These are phyloP conservation scores for Nectriaceae sp. DNA, from an alignment of 2,329 filamentous ascomycete species.

Conservation along the genomic window DNA sequence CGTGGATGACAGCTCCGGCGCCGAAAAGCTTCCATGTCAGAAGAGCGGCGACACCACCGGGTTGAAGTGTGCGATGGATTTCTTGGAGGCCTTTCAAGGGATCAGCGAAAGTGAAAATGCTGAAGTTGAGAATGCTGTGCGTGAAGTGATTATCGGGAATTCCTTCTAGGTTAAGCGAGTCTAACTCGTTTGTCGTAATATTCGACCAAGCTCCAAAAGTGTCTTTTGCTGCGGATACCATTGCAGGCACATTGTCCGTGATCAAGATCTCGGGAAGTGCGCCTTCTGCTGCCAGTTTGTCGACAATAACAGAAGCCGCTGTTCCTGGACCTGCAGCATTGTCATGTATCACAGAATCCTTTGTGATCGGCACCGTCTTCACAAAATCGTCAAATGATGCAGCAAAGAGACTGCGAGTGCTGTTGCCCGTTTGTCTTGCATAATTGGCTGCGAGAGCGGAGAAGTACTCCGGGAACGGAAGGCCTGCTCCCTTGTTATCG, in stretches of 20 bases:
- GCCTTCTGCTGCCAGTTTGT: conserved; percentile 2
- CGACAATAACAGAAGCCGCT: conserved; percentile 28
- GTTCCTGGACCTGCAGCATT: conserved; percentile 36
- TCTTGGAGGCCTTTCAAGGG: conserved; percentile 28
- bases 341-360: conserved; percentile 31
- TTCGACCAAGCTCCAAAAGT: conserved; percentile 8
- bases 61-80: conserved; percentile 31
- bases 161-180: conserved; percentile 22
- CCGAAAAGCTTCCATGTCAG: conserved; percentile 29
- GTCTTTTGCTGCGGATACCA: conserved; percentile 18
- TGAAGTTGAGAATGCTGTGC: conserved; percentile 34
- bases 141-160: conserved; percentile 21
- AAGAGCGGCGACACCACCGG: conserved; percentile 28
- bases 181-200: conserved; percentile 13
- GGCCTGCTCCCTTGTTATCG: background rate
- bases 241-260: conserved; percentile 21
- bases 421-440: conserved; percentile 29
- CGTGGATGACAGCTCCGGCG: conserved; percentile 25
- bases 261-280: conserved; percentile 11
- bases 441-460: conserved; percentile 28
- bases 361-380: conserved; percentile 16
- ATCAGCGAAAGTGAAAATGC: conserved; percentile 30
- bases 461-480: conserved; percentile 25
- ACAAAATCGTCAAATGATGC: conserved; percentile 17
- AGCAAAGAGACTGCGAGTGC: conserved; percentile 26